A percentile compares a stretch with the other conserved stretches of the same genome.
Conservation (phyloP, 2,329 filamentous ascomycete genomes). For the Diaporthe sp. region DNA sequence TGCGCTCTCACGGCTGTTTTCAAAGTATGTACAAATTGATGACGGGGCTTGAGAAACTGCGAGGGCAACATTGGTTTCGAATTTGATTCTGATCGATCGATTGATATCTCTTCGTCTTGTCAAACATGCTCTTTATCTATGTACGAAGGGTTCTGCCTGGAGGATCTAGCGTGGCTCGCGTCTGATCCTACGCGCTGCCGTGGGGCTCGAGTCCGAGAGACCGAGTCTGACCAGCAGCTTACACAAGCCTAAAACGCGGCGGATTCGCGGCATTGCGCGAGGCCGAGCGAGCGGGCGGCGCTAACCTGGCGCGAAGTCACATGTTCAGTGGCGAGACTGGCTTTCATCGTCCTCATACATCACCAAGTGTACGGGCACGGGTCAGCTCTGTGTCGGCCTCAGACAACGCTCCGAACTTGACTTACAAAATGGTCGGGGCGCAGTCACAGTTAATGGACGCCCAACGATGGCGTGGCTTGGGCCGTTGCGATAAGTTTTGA, state of each 20-base stretch:
- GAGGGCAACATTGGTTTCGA: not conserved
- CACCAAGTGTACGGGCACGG: not conserved
- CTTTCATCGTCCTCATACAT: not conserved
- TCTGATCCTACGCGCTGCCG: not conserved
- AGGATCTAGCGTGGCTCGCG: not conserved
- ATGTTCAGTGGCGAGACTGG: not conserved
- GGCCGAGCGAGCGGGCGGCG: not conserved
- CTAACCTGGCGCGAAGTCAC: not conserved
- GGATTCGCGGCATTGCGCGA: not conserved
- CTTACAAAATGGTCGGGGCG: not conserved
- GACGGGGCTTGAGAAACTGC: not conserved
- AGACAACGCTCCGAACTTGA: not conserved
- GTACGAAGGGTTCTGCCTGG: not conserved
- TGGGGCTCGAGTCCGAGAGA: conserved; percentile 9
- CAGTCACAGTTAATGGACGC: too few relatives aligned
- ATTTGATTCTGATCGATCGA: not conserved
- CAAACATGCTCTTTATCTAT: not conserved
- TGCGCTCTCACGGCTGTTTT: not conserved
- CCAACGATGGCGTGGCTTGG: not conserved
- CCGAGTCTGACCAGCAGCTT: conserved; percentile 13
- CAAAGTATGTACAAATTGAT: not conserved
- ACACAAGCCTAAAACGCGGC: not conserved
- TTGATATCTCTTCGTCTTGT: not conserved
- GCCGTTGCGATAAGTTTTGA: not conserved
- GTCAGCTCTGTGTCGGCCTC: not conserved